Evolutionary conservation across 2,329 filamentous ascomycete species (phyloP), one percentile per base, ranked within the genome.

Genomic region (Sarocladium kiliense): DNA sequence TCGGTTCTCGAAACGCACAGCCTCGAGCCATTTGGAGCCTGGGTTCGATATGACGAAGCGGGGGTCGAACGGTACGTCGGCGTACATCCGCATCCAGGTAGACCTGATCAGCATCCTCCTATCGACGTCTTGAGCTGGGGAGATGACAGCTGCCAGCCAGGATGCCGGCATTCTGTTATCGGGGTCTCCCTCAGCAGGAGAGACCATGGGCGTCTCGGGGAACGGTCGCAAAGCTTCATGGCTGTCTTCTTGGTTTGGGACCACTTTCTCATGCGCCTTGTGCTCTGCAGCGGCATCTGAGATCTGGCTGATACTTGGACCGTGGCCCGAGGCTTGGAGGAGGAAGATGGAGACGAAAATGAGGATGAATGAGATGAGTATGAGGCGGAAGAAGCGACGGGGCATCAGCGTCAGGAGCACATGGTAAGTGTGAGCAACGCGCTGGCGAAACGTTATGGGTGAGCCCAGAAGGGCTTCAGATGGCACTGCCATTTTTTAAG

Each of bases 31-130:
- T 7, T 49, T 56, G 3, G 60, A 55, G 0, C 62, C 63, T 1
- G 68, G 68, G 45, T 69, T 68, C 0, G 66, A 61, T 2, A 70
- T 60, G 10, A 70, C 66, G 54, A 70, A 70, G 9, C 65, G 63
- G 1, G 58, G 57, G 11, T 64, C 64, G 23, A 69, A 65, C 7
- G 67, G 62, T 1, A 66, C 57, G 37, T 69, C 60, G 32, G 57
- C 41, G 56, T 62, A 69, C 7, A 68, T 56, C 4, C 57, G 58
- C 65, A 68, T 68, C 67, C 67, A 68, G 9, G 65, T 66, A 2
- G 62, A 63, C 7, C 67, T 60, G 11, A 70, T 69, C 25, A 66
- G 57, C 60, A 63, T 66, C 16, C 66, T 62, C 2, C 61, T 61
- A n/a, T 67, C 59, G 14, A 60, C 55, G 34, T 68, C 66, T 18